phyloP scores from a whole-genome alignment of 495 filamentous ascomycete species.

The Cudoniella acicularis region DNA sequence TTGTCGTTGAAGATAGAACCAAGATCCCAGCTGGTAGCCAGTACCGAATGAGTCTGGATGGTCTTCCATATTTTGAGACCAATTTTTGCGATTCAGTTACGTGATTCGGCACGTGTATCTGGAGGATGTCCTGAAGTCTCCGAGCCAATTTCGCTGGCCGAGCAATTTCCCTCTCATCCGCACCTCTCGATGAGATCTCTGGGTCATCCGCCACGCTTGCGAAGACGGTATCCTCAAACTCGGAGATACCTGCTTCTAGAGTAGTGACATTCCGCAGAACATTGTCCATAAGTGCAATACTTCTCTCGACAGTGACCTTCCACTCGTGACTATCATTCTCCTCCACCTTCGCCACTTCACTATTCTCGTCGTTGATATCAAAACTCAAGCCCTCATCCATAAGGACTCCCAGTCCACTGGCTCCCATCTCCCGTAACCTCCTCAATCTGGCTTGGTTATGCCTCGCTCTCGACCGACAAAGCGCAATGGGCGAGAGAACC shows the following conservation, averaged over 20 bases:
- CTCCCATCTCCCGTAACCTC: slow-evolving; percentile 67
- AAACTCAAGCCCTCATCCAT: slow-evolving; percentile 77
- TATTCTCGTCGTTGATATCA: slow-evolving; percentile 38
- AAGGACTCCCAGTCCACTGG: slow-evolving; percentile 82
- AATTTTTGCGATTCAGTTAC: slow-evolving; percentile 41
- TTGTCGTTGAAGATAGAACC: slow-evolving; percentile 73
- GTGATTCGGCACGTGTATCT: slow-evolving; percentile 57
- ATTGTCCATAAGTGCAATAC: slow-evolving; percentile 75
- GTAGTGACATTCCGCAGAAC: slow-evolving; percentile 60
- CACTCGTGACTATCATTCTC: slow-evolving; percentile 55
- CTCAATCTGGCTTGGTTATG: slow-evolving; percentile 64
- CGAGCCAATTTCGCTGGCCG: slow-evolving; percentile 58
- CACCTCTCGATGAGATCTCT: slow-evolving; percentile 41
- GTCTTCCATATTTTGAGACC: slow-evolving; percentile 63
- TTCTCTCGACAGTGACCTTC: slow-evolving; percentile 66
- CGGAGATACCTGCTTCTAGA: slow-evolving; percentile 50
- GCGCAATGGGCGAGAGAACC: slow-evolving; percentile 66
- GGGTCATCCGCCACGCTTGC: slow-evolving; percentile 58
- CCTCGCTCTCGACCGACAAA: slow-evolving; percentile 64
- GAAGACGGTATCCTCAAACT: slow-evolving; percentile 76
- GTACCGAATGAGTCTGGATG: slow-evolving; percentile 73
- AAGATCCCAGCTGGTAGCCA: slow-evolving; percentile 72
- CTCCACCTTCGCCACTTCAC: slow-evolving; percentile 35
- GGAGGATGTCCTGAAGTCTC: slow-evolving; percentile 63
- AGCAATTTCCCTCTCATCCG: slow-evolving; percentile 31